phyloP scores from a whole-genome alignment of 257 asterid species.

The Penstemon eatonii region DNA sequence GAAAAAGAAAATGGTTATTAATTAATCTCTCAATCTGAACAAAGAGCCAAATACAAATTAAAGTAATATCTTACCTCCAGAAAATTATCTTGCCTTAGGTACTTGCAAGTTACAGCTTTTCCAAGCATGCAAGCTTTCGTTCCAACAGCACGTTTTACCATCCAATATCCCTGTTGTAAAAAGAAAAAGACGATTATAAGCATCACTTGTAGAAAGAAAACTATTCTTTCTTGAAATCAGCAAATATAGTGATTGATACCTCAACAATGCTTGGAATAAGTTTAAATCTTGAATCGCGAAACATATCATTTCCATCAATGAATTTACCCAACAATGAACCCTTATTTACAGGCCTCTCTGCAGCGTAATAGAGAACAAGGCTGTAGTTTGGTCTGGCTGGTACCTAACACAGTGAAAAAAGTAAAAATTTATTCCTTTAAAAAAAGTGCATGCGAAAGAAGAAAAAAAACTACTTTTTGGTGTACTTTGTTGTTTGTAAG shows the following conservation, averaged over 20 bases:
- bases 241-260: conserved; percentile 44
- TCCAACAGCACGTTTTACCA: conserved; percentile 99
- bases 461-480: no score
- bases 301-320: conserved; percentile 78
- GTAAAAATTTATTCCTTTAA: no score
- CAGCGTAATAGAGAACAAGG: conserved; percentile 88
- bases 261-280: conserved; percentile 94
- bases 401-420: conserved; percentile 59
- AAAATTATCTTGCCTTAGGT: conserved; percentile 93
- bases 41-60: not conserved
- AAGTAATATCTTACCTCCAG: conserved; percentile 68
- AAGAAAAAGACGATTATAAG: conserved; percentile 4
- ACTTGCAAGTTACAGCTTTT: conserved; percentile 92
- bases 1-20: not conserved
- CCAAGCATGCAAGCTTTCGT: conserved; percentile 96
- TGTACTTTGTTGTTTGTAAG: no score
- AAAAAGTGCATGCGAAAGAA: no score
- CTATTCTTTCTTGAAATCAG: not conserved
- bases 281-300: conserved; percentile 95
- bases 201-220: not conserved
- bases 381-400: conserved; percentile 98
- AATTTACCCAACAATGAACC: conserved; percentile 79
- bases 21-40: no score
- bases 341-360: conserved; percentile 81
- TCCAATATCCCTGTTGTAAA: conserved; percentile 85